Evolutionary conservation across 768 basidiomycete species (phyloP).

Genomic region (Trametes cingulata): DNA sequence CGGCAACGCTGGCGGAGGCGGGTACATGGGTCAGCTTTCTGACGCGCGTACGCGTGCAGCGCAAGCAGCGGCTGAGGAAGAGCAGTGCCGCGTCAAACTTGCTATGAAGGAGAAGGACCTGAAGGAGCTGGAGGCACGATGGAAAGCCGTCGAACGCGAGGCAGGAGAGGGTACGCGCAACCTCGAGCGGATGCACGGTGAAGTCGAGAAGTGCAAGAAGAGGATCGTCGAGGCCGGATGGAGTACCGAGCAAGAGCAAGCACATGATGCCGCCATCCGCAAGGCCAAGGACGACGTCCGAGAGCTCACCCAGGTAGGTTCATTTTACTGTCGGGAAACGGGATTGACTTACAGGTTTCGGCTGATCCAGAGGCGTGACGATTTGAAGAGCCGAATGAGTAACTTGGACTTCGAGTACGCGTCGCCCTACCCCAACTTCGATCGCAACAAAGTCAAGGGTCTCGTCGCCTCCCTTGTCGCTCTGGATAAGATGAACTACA

Average conservation of each 20-base stretch:
- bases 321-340: not conserved
- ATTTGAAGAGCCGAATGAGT: conserved; percentile 62
- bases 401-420: conserved; percentile 83
- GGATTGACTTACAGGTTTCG: not conserved
- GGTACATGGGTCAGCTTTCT: conserved; percentile 96
- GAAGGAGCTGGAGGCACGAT: conserved; percentile 68
- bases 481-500: conserved; percentile 65
- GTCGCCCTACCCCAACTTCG: conserved; percentile 76
- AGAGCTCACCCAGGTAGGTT: conserved; percentile 60
- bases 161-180: conserved; percentile 74
- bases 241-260: conserved; percentile 73
- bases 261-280: conserved; percentile 50
- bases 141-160: conserved; percentile 85
- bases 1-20: conserved; percentile 79
- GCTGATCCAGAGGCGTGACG: conserved; percentile 60
- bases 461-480: conserved; percentile 87
- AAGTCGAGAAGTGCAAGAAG: conserved; percentile 56
- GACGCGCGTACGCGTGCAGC: conserved; percentile 76
- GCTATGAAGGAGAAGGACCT: conserved; percentile 79
- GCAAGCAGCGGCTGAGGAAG: conserved; percentile 79
- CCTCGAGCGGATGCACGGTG: conserved; percentile 56
- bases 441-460: conserved; percentile 86
- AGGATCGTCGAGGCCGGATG: conserved; percentile 67
- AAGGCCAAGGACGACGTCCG: conserved; percentile 56
- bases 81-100: conserved; percentile 77